Conservation (phyloP, 176 grass and related monocot genomes). For the Luzula sylvatica region DNA sequence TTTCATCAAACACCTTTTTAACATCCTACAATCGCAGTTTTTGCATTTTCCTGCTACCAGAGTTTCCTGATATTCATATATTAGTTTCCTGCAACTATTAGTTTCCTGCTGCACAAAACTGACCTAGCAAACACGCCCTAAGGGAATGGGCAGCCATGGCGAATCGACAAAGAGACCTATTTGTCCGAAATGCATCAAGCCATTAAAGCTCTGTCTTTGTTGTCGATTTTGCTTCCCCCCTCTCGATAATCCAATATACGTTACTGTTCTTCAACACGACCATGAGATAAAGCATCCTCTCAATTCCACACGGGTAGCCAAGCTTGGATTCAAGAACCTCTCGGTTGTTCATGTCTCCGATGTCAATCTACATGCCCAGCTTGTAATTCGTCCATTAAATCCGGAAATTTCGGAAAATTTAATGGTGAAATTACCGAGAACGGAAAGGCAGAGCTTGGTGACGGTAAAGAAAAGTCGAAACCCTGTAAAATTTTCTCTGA, state of each 20-base stretch:
- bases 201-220: constrained; percentile 61
- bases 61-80: no score
- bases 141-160: constrained; percentile 36
- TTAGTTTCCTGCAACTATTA: no score
- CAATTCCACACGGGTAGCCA: constrained; percentile 69
- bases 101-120: no score
- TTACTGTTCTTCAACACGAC: constrained; percentile 74
- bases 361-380: constrained; percentile 53
- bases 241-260: constrained; percentile 47
- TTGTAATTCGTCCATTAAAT: constrained; percentile 43
- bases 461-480: constrained; percentile 6
- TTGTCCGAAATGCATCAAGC: constrained; percentile 57
- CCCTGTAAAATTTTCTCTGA: no score
- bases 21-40: no score
- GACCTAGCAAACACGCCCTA: no score
- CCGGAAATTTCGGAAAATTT: constrained; percentile 3
- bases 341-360: constrained; percentile 40
- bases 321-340: constrained; percentile 70
- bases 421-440: neutral
- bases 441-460: neutral
- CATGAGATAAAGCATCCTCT: constrained; percentile 73
- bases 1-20: no score
- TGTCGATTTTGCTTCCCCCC: constrained; percentile 50
- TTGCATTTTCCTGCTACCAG: no score
- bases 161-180: constrained; percentile 26